These are phyloP conservation scores for Cyberlindnera xishuangbannaensis DNA, from an alignment of 805 yeast genomes.

Conservation along the genomic window DNA sequence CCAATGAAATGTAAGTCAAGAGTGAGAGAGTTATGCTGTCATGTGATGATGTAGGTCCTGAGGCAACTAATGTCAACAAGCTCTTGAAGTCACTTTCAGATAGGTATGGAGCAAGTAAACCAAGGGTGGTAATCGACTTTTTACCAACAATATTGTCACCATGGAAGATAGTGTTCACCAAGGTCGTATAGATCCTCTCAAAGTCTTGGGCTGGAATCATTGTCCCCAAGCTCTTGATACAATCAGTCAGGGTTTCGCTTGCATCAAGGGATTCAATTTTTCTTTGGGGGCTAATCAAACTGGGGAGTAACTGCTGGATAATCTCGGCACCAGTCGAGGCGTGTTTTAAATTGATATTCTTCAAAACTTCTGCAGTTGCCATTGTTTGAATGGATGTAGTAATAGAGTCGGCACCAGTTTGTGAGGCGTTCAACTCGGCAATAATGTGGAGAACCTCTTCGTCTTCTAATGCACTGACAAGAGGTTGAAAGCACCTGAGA, in stretches of 20 bases:
- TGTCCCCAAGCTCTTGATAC: constrained; percentile 44
- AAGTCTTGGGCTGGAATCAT: constrained; percentile 34
- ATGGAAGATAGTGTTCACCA: constrained; percentile 34
- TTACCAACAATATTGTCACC: constrained; percentile 43
- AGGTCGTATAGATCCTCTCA: constrained; percentile 18
- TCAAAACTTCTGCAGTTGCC: constrained; percentile 23
- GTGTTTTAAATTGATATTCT: constrained; percentile 20
- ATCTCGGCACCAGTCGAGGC: constrained; percentile 26
- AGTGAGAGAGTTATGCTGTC: constrained; percentile 18
- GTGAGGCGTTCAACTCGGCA: constrained; percentile 15
- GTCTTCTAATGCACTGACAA: constrained; percentile 23
- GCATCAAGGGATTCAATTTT: constrained; percentile 40
- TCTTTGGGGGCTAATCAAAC: constrained; percentile 24
- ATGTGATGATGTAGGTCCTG: constrained; percentile 16
- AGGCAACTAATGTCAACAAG: constrained; percentile 17
- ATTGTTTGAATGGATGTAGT: constrained; percentile 26
- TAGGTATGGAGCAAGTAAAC: constrained; percentile 31
- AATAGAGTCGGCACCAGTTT: constrained; percentile 21
- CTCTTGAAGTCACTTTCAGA: constrained; percentile 22
- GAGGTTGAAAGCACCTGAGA: constrained; percentile 47
- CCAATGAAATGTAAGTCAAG: constrained; percentile 21
- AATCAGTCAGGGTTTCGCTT: constrained; percentile 55
- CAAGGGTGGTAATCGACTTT: constrained; percentile 44
- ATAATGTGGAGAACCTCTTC: constrained; percentile 20
- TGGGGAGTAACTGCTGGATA: constrained; percentile 34